Conservation (phyloP, 1,284 basidiomycete species). For the Trametes sp. region DNA sequence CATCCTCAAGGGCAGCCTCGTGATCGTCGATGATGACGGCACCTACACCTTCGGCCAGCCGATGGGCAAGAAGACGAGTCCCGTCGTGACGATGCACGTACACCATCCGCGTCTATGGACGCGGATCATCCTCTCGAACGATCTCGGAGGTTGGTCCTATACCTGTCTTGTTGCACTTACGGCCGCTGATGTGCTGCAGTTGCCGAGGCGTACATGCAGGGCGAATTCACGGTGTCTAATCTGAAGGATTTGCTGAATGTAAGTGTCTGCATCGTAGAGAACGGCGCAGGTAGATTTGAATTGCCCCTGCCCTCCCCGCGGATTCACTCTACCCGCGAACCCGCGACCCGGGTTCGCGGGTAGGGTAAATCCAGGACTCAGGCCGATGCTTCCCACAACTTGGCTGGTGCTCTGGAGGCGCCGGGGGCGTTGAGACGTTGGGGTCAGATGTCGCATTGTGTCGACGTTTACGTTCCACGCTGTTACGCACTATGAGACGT, state of each 20-base stretch:
- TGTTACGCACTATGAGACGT: too few species aligned
- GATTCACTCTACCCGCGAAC: too few species aligned
- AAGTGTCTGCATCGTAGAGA: constrained; percentile 47
- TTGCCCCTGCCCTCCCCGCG: too few species aligned
- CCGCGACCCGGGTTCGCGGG: too few species aligned
- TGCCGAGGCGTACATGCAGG: constrained; percentile 86
- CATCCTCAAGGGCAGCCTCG: not conserved
- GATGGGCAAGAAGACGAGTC: not conserved
- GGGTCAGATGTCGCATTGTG: too few species aligned
- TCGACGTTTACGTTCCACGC: too few species aligned
- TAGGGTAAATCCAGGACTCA: too few species aligned
- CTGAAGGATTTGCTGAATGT: constrained; percentile 79
- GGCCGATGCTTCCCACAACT: too few species aligned
- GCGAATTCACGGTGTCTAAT: constrained; percentile 73
- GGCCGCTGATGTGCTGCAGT: constrained; percentile 48
- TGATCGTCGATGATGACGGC: constrained; percentile 1
- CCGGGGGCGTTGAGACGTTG: too few species aligned
- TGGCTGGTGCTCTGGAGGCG: too few species aligned
- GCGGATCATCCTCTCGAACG: constrained; percentile 31
- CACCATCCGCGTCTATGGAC: constrained; percentile 6
- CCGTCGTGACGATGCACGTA: constrained; percentile 2
- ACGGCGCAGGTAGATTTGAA: too few species aligned
- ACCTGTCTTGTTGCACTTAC: constrained; percentile 1
- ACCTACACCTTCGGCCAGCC: not conserved
- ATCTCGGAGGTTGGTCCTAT: constrained; percentile 62